Evolutionary conservation across 2,329 filamentous ascomycete genomes (phyloP).

Genomic region (Ceratocystis albifundus): DNA sequence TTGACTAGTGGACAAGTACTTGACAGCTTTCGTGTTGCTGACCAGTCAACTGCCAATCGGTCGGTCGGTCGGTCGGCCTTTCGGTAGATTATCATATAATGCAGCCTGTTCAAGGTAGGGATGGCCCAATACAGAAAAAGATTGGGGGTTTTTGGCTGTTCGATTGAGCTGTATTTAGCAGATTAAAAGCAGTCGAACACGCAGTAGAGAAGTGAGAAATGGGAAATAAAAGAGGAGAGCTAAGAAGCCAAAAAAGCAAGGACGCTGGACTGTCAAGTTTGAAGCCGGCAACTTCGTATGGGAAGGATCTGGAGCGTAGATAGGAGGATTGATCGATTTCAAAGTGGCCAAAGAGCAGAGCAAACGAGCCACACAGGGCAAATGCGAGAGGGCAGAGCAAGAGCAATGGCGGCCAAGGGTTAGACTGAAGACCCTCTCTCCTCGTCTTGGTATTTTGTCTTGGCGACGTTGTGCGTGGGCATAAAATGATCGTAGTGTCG

Average conservation of each 20-base stretch:
- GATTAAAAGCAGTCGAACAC: neutral
- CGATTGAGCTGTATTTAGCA: neutral
- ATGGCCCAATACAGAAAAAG: neutral
- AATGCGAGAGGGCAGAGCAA: neutral
- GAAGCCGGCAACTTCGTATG: slow-evolving; percentile 10
- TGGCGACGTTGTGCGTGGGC: neutral
- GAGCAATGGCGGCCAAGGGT: neutral
- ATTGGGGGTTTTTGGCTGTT: neutral
- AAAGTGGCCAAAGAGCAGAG: neutral
- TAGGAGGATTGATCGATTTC: slow-evolving; percentile 14
- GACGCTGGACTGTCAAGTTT: slow-evolving; percentile 8
- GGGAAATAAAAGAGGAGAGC: neutral
- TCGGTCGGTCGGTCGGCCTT: slow-evolving; percentile 3
- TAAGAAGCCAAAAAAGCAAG: neutral
- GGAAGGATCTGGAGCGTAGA: slow-evolving; percentile 13
- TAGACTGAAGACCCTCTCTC: neutral
- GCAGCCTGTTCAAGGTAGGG: neutral
- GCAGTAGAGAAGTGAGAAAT: neutral
- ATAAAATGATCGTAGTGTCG: neutral
- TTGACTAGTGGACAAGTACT: neutral
- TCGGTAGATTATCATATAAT: slow-evolving; percentile 7
- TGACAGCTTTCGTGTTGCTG: slow-evolving; percentile 9
- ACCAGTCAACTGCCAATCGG: neutral
- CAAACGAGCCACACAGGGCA: neutral
- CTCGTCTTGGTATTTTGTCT: neutral